These are phyloP conservation scores for Mucor velutinosus DNA, from an alignment of 371 early-diverging fungal genomes.

Conservation along the genomic window DNA sequence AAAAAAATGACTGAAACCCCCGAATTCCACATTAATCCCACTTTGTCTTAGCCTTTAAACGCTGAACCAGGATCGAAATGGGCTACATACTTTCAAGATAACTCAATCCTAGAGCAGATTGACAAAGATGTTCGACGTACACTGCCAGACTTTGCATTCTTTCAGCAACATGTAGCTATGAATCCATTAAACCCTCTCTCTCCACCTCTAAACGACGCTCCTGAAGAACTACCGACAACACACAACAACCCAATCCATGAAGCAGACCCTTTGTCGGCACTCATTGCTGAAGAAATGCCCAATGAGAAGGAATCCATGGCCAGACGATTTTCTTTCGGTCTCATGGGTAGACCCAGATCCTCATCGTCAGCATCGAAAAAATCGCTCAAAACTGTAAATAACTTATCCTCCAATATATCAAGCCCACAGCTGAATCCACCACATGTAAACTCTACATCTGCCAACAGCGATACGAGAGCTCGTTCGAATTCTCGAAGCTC, in stretches of 20 bases:
- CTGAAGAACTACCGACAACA: neutral
- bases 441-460: neutral
- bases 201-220: conserved; percentile 16
- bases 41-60: conserved; percentile 43
- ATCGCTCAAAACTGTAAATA: conserved; percentile 24
- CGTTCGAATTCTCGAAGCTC: conserved; percentile 51
- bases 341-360: conserved; percentile 46
- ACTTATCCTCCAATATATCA: neutral
- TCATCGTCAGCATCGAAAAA: conserved; percentile 47
- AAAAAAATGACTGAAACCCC: neutral
- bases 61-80: conserved; percentile 49
- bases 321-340: conserved; percentile 45
- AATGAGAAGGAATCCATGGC: conserved; percentile 23
- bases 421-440: neutral
- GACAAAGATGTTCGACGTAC: conserved; percentile 86
- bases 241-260: neutral
- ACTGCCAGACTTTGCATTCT: conserved; percentile 81
- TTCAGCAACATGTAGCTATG: conserved; percentile 66
- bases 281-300: conserved; percentile 2
- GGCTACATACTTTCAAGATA: conserved; percentile 62
- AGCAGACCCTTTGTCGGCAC: conserved; percentile 15
- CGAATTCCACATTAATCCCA: neutral
- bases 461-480: conserved; percentile 14
- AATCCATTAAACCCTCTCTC: conserved; percentile 58
- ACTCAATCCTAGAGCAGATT: conserved; percentile 73